These are phyloP conservation scores for Rhodotorula sp. DNA, from an alignment of 1,284 basidiomycete species.

Conservation along the genomic window DNA sequence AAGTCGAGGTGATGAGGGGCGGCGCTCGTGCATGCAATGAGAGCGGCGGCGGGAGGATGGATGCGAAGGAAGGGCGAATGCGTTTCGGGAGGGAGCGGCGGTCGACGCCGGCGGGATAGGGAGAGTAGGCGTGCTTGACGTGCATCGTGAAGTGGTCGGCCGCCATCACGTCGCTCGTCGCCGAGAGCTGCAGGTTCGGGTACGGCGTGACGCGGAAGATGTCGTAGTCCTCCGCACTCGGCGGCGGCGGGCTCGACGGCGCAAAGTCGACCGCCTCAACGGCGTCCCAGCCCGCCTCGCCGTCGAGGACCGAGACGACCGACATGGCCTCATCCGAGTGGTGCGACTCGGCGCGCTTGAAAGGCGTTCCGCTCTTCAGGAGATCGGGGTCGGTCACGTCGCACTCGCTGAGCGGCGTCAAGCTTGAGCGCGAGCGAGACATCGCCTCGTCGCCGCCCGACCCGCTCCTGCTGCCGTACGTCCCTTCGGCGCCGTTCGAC, in stretches of 20 bases:
- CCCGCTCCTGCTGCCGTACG: background rate
- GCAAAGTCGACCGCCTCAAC: background rate
- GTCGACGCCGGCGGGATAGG: background rate
- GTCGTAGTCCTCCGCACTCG: background rate
- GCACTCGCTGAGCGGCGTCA: background rate
- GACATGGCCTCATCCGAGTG: background rate
- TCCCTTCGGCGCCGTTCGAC: background rate
- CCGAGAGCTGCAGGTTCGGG: slow-evolving; percentile 22
- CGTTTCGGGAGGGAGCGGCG: background rate
- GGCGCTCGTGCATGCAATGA: background rate
- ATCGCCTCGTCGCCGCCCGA: background rate
- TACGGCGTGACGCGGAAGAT: slow-evolving; percentile 5
- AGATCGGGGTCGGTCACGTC: background rate
- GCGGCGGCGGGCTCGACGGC: background rate
- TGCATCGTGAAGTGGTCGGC: slow-evolving; percentile 34
- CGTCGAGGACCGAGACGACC: background rate
- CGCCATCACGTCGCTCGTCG: slow-evolving; percentile 17
- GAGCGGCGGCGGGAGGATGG: background rate
- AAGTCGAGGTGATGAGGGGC: background rate
- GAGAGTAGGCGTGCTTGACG: slow-evolving; percentile 9
- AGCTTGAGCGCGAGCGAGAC: background rate
- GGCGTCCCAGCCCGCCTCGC: background rate
- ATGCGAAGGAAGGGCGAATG: background rate
- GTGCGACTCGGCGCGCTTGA: background rate
- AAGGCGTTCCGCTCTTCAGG: background rate